Conservation (phyloP, 1,284 basidiomycete genomes). For the Anthracocystis panici-leucophaei region DNA sequence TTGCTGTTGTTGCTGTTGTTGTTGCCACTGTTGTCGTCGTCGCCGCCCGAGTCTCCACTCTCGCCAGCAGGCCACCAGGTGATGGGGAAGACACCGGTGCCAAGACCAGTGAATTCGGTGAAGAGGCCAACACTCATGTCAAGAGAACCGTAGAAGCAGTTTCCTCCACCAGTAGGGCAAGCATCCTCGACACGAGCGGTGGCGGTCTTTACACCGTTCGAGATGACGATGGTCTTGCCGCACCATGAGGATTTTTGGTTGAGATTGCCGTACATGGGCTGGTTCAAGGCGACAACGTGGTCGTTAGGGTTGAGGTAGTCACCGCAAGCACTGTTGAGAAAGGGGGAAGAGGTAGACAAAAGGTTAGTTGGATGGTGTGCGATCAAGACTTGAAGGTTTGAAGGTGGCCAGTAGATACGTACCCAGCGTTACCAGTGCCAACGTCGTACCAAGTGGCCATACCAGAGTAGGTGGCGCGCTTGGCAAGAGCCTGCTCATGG, state of each 20-base stretch:
- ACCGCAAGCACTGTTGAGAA: conserved; percentile 55
- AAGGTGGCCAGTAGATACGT: conserved; percentile 6
- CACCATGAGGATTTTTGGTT: conserved; percentile 54
- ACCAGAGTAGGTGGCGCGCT: conserved; percentile 52
- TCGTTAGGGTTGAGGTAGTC: conserved; percentile 43
- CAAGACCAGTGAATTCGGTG: conserved; percentile 53
- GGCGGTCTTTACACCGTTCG: conserved; percentile 52
- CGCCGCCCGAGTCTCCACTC: conserved; percentile 23
- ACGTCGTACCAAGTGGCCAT: conserved; percentile 64
- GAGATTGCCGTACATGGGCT: conserved; percentile 62
- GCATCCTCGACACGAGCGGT: conserved; percentile 58
- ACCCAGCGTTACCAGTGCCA: conserved; percentile 59
- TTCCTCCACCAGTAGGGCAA: conserved; percentile 59
- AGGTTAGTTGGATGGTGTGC: conserved; percentile 5
- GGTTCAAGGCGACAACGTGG: conserved; percentile 62
- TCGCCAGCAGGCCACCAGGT: conserved; percentile 59
- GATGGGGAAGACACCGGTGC: conserved; percentile 58
- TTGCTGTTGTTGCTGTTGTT: conserved; percentile 17
- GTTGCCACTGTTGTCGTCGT: conserved; percentile 20
- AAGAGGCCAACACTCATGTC: conserved; percentile 65
- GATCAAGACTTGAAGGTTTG: background rate
- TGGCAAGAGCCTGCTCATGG: conserved; percentile 36
- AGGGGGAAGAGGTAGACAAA: background rate
- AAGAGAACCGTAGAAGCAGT: conserved; percentile 59
- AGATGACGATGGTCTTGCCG: conserved; percentile 60